Conservation (phyloP, 805 yeast genomes). For the Phaffomyces thermotolerans region DNA sequence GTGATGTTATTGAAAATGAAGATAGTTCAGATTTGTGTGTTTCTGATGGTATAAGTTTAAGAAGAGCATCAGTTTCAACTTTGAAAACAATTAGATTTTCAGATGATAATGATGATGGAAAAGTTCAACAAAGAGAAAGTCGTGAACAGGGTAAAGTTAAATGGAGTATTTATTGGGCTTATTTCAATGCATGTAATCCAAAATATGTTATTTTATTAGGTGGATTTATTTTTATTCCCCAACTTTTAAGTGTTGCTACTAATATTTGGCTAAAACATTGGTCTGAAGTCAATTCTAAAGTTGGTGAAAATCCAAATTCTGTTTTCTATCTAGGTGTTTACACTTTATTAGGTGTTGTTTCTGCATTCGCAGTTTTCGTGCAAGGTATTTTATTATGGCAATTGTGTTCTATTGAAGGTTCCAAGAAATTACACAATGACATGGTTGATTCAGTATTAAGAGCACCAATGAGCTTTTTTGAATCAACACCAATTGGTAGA, state of each 20-base stretch:
- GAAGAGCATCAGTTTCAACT: constrained; percentile 59
- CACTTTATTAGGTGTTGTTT: constrained; percentile 62
- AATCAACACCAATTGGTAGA: constrained; percentile 93
- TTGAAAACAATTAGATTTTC: constrained; percentile 32
- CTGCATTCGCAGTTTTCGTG: constrained; percentile 50
- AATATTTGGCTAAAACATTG: constrained; percentile 95
- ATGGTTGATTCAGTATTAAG: constrained; percentile 73
- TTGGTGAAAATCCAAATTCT: constrained; percentile 69
- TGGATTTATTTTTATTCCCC: constrained; percentile 47
- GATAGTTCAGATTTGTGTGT: constrained; percentile 26
- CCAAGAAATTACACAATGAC: constrained; percentile 61
- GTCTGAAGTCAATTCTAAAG: constrained; percentile 80
- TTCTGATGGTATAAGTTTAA: constrained; percentile 33
- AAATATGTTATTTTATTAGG: constrained; percentile 54
- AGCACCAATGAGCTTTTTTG: constrained; percentile 94
- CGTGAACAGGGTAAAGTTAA: constrained; percentile 91
- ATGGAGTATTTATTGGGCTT: constrained; percentile 74
- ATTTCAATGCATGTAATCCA: constrained; percentile 83
- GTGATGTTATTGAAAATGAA: constrained; percentile 17
- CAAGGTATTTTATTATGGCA: constrained; percentile 73
- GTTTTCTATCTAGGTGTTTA: constrained; percentile 68
- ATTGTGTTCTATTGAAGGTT: constrained; percentile 76
- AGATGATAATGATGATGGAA: constrained; percentile 22
- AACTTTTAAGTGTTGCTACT: constrained; percentile 55
- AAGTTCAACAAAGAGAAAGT: constrained; percentile 48